These are phyloP conservation scores for Candida germanica DNA, from an alignment of 805 yeast species.

Conservation along the genomic window DNA sequence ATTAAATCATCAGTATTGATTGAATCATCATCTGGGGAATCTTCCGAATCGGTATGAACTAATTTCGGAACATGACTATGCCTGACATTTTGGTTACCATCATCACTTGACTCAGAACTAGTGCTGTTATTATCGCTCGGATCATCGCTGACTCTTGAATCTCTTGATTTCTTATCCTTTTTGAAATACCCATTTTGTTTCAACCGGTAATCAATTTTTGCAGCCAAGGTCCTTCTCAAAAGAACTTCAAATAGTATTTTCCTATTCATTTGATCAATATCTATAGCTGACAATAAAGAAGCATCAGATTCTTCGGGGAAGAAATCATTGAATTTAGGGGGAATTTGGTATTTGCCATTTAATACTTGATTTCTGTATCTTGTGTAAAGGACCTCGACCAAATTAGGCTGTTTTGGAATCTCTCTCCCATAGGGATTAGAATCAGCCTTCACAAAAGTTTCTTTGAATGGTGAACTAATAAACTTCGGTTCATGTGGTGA, in stretches of 20 bases:
- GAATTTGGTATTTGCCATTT: constrained; percentile 15
- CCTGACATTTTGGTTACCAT: constrained; percentile 8
- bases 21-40: constrained; percentile 18
- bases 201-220: constrained; percentile 37
- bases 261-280: constrained; percentile 27
- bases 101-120: constrained; percentile 7
- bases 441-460: constrained; percentile 15
- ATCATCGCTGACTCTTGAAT: background rate
- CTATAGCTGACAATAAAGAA: constrained; percentile 19
- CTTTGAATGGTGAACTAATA: constrained; percentile 17
- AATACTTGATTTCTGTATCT: constrained; percentile 28
- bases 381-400: constrained; percentile 22
- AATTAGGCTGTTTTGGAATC: constrained; percentile 8
- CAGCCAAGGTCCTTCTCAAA: constrained; percentile 40
- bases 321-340: constrained; percentile 27
- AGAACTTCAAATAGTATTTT: constrained; percentile 34
- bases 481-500: constrained; percentile 4
- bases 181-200: constrained; percentile 14
- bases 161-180: constrained; percentile 1
- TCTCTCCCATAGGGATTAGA: background rate
- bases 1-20: constrained; percentile 27
- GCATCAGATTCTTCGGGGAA: constrained; percentile 28
- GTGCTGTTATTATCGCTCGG: too few species aligned
- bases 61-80: constrained; percentile 15
- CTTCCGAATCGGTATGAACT: constrained; percentile 20